A percentile compares a stretch with the other conserved stretches of the same genome.
phyloP scores from a whole-genome alignment of 768 basidiomycete species.

The Sporobolomyces pararoseus region DNA sequence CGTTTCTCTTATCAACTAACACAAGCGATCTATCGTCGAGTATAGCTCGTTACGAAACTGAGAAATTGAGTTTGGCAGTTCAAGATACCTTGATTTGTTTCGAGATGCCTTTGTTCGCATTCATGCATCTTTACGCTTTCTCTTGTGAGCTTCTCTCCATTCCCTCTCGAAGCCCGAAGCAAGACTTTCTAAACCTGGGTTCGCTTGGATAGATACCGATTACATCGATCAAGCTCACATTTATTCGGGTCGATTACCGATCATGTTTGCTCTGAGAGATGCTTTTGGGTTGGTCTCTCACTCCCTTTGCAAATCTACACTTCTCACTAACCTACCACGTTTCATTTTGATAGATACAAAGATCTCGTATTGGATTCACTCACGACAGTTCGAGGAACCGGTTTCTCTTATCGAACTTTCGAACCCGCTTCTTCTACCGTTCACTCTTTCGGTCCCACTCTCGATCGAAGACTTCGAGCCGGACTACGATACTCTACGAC shows the following conservation, averaged over 20 bases:
- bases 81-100: slow-evolving; percentile 86
- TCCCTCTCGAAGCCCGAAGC: not conserved
- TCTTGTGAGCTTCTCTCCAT: slow-evolving; percentile 49
- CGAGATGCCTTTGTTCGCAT: slow-evolving; percentile 96
- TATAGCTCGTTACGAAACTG: slow-evolving; percentile 36
- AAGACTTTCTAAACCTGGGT: not conserved
- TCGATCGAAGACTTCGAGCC: slow-evolving; percentile 81
- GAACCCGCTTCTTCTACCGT: slow-evolving; percentile 92
- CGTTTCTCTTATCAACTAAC: too few relatives aligned
- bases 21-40: too few relatives aligned
- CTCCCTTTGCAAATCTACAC: not conserved
- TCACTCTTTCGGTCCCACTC: slow-evolving; percentile 73
- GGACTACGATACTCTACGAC: slow-evolving; percentile 77
- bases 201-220: slow-evolving; percentile 58
- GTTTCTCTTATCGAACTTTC: slow-evolving; percentile 93
- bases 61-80: slow-evolving; percentile 71
- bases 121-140: slow-evolving; percentile 93
- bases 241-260: slow-evolving; percentile 83
- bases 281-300: slow-evolving; percentile 64
- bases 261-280: slow-evolving; percentile 80
- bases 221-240: slow-evolving; percentile 64
- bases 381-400: slow-evolving; percentile 74
- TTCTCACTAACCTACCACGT: not conserved
- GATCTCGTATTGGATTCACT: slow-evolving; percentile 85
- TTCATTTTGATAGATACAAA: slow-evolving; percentile 48